Percentiles rank a stretch among this genome's conserved stretches.
phyloP scores from a whole-genome alignment of 2,329 filamentous ascomycete genomes.

The Hypoxylon sp. region DNA sequence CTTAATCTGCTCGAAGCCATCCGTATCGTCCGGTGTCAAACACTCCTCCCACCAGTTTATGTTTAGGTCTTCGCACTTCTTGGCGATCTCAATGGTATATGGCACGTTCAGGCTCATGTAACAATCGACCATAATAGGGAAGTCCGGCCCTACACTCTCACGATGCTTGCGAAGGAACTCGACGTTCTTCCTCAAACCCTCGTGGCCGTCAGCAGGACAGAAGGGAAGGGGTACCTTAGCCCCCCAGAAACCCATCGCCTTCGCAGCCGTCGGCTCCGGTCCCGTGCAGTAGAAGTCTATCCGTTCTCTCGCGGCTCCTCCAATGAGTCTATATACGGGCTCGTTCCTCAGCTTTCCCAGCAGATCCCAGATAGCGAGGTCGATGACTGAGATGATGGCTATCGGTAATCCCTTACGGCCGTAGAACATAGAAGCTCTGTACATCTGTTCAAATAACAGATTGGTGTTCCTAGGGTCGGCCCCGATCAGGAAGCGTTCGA shows the following conservation, averaged over 20 bases:
- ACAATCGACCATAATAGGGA: conserved; percentile 95
- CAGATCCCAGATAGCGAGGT: conserved; percentile 93
- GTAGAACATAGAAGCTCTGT: conserved; percentile 95
- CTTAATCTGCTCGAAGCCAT: conserved; percentile 92
- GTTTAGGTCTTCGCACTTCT: conserved; percentile 84
- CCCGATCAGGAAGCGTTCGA: conserved; percentile 90
- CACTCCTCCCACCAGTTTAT: conserved; percentile 99
- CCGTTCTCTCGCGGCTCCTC: conserved; percentile 86
- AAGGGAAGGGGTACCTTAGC: conserved; percentile 92
- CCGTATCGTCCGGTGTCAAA: conserved; percentile 89
- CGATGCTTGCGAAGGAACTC: conserved; percentile 89
- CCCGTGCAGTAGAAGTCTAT: conserved; percentile 96
- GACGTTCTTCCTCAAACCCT: conserved; percentile 88
- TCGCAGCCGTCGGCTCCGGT: conserved; percentile 84
- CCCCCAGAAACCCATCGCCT: conserved; percentile 89
- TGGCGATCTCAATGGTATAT: conserved; percentile 92
- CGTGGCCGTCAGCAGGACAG: conserved; percentile 87
- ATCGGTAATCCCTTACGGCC: conserved; percentile 91
- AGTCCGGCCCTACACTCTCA: conserved; percentile 87
- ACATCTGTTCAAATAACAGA: conserved; percentile 96
- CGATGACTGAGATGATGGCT: conserved; percentile 94
- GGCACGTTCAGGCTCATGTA: conserved; percentile 96
- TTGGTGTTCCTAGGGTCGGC: conserved; percentile 93
- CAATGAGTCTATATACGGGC: conserved; percentile 94
- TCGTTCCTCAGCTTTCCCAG: conserved; percentile 92